A percentile compares a stretch with the other conserved stretches of the same genome.
These are phyloP conservation scores for Dendryphion nanum DNA, from an alignment of 2,329 filamentous ascomycete species.

Conservation along the genomic window DNA sequence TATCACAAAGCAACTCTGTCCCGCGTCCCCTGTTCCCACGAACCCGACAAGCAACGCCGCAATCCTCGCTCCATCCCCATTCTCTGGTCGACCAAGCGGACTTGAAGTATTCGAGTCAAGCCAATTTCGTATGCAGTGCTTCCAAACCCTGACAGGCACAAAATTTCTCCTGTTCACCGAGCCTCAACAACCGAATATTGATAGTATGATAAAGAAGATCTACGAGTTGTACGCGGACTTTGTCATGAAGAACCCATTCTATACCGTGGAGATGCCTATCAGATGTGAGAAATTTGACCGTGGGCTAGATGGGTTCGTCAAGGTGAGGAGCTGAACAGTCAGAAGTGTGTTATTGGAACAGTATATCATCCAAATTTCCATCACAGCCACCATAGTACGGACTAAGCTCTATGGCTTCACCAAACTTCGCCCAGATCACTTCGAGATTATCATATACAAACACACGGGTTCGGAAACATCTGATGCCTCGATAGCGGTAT, in stretches of 20 bases:
- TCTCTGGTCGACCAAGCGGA: constrained; percentile 59
- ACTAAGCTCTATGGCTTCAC: too few species aligned
- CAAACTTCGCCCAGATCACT: too few species aligned
- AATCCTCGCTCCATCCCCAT: constrained; percentile 34
- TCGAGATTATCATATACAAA: too few species aligned
- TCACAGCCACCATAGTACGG: too few species aligned
- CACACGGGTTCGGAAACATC: too few species aligned
- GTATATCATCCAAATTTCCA: too few species aligned
- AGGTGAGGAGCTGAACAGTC: constrained; percentile 46
- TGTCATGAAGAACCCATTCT: constrained; percentile 99
- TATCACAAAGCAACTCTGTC: constrained; percentile 52
- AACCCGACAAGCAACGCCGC: constrained; percentile 22
- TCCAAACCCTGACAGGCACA: constrained; percentile 87
- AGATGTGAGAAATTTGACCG: constrained; percentile 94
- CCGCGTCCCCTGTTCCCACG: constrained; percentile 27
- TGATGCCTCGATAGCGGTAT: too few species aligned
- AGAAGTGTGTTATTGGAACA: too few species aligned
- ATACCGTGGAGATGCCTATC: constrained; percentile 96
- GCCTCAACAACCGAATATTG: constrained; percentile 80
- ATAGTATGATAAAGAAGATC: constrained; percentile 76
- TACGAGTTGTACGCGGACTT: constrained; percentile 96
- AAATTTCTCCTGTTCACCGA: constrained; percentile 98
- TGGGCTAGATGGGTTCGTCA: constrained; percentile 76
- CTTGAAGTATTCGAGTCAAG: constrained; percentile 92
- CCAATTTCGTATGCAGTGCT: constrained; percentile 94